Base-by-base conservation (phyloP, 1,139 yeast species). In the Debaryomycetaceae sp. region DNA sequence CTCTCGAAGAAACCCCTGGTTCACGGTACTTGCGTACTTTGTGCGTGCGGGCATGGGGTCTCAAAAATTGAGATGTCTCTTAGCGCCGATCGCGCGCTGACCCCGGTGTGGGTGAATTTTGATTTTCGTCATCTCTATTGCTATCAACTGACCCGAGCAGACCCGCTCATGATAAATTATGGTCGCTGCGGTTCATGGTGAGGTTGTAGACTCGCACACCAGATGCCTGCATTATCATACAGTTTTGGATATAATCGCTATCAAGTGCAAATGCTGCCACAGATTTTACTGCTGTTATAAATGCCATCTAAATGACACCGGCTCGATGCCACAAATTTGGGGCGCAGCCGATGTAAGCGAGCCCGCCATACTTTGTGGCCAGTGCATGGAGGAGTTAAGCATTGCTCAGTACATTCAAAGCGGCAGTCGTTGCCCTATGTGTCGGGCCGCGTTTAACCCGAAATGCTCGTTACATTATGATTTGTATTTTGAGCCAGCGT, bases 231-330 rank as follows among this genome's bases (percentile, higher is more conserved):
- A 67, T 48, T 66, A 65, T 42, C 56, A 61, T 31, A 35, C 56
- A 18, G 34, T 32, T 3, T 40, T 56, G 2, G 73, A 67, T 39
- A 53, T 66, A n/a, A 59, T 67, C 3, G 72, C 72, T 12, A 47
- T 67, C 32, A 61, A 58, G 39, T 65, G 62, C 45, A 54, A 53
- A 34, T 67, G 73, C 43, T 67, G 73, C 40, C 40, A 33, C 11
- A 32, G 35, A 6, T 66, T 53, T 36, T 67, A 49, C 37, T 69
- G 71, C 2, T 67, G 73, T 44, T 62, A 46, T 43, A 41, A 61
- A 42, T 67, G 73, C 39, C 73, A 67, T 39, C 39, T 42, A 9
- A 52, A 48, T 22, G 31, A 28, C 8, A 39, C 43, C 4, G 29
- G 29, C 17, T 63, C 57, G 31, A 29, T 25, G 4, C 28, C 45